A percentile compares a stretch with the other conserved stretches of the same genome.
Evolutionary conservation across 106 monocot species (phyloP).

Genomic region (Platanthera zijinensis): DNA sequence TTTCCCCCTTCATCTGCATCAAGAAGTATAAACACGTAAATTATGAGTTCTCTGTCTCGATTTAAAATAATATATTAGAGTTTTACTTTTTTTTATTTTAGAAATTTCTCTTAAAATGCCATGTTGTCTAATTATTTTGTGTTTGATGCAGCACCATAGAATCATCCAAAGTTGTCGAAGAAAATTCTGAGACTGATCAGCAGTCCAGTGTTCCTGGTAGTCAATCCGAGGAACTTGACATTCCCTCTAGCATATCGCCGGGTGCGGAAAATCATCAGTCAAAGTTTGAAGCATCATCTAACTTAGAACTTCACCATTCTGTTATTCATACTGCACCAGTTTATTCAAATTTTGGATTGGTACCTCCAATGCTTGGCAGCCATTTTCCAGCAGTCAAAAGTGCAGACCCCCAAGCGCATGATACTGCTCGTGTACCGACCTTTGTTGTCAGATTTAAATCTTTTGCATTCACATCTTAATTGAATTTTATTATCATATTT

Average conservation of each 20-base stretch:
- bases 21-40: background rate
- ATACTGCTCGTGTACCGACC: conserved; percentile 32
- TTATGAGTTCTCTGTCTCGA: background rate
- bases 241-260: conserved; percentile 15
- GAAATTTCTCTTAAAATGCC: background rate
- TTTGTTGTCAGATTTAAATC: conserved; percentile 45
- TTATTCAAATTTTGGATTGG: conserved; percentile 47
- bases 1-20: background rate
- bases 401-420: conserved; percentile 47
- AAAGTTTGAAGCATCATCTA: conserved; percentile 21
- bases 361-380: conserved; percentile 49
- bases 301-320: conserved; percentile 25
- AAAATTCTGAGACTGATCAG: background rate
- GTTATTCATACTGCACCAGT: conserved; percentile 40
- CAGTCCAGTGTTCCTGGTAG: conserved; percentile 24
- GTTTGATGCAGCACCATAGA: conserved; percentile 1
- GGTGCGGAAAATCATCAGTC: conserved; percentile 32
- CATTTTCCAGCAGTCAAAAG: conserved; percentile 39
- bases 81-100: background rate
- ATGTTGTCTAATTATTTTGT: background rate
- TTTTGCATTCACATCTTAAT: background rate
- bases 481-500: background rate
- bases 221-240: conserved; percentile 19
- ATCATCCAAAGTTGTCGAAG: conserved; percentile 18
- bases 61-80: background rate